These are phyloP conservation scores for Umbellularia californica DNA, from an alignment of 164 flowering plant genomes.

Conservation along the genomic window DNA sequence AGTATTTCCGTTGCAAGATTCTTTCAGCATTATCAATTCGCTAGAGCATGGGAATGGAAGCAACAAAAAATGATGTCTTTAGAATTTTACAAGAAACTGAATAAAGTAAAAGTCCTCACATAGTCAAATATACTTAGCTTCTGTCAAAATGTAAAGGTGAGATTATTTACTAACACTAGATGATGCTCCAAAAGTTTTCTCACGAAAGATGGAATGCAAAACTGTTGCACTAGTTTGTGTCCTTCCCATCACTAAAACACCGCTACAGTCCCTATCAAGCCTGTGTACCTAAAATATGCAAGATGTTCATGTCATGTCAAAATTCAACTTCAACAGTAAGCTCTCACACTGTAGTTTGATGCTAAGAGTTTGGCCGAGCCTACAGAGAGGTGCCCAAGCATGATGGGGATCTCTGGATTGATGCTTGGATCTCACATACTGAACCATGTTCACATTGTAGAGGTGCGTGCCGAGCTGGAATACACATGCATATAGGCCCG, in stretches of 20 bases:
- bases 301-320: not conserved
- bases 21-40: conserved; percentile 39
- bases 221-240: conserved; percentile 69
- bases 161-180: conserved; percentile 35
- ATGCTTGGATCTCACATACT: too few species aligned
- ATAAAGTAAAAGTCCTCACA: not conserved
- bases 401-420: too few species aligned
- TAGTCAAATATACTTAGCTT: not conserved
- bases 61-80: not conserved
- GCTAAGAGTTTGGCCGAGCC: too few species aligned
- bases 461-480: too few species aligned
- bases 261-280: conserved; percentile 94
- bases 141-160: not conserved
- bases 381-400: too few species aligned
- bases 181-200: conserved; percentile 73
- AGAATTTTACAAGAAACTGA: not conserved
- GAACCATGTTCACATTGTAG: too few species aligned
- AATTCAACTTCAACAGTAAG: not conserved
- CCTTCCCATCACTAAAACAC: conserved; percentile 91
- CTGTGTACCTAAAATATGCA: conserved; percentile 74
- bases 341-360: too few species aligned
- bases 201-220: conserved; percentile 87
- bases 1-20: conserved; percentile 55
- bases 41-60: conserved; percentile 13
- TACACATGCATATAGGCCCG: too few species aligned